Base-by-base conservation (phyloP, 2,329 filamentous ascomycete species). In the Trichophyton simii region DNA sequence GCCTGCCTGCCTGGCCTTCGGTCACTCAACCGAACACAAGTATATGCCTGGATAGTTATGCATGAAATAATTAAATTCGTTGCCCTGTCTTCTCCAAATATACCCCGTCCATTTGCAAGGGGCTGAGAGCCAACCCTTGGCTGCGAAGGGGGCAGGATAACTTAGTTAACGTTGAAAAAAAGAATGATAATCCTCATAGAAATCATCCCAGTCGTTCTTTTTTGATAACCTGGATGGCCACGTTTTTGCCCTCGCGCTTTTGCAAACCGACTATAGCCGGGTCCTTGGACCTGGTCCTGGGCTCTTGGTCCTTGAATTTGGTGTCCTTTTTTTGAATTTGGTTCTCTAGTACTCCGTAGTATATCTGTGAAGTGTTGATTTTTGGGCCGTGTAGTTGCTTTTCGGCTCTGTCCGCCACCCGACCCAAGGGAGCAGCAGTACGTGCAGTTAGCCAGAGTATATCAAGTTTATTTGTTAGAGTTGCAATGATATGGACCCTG, bases 231-330 rank as follows among this genome's bases (percentile, higher is more conserved):
- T 48, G 20, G 44, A 48, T 25, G 22, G 50, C 28, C 50, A 54
- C 50, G 28, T 54, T 34, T 54, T 54, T 25, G 15, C 34, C 50
- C 9, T 52, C 11, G 11, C 28, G 13, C 50, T 54, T 34, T 31
- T 34, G 50, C 22, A 54, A 54, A 25, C 50, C 50, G 50, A 54
- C 50, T 54, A 8, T 54, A 54, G 50, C 50, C 50, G 50, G 50
- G 50, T 31, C 22, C 44, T 54, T 54, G 22, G 50, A 18, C 28
- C 28, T 54, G 28, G 50, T n/a, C 50, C 50, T 54, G 22, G 11
- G 50, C 11, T 31, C 22, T 28, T n/a, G 50, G 28, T 54, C 28
- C 25, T 54, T 54, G 50, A 25, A 31, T 31, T 31, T 34, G 6
- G 50, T 13, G 3, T n/a, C 15, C 22, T 38, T 38, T 9, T 36